Conservation (phyloP, 371 early-diverging fungal genomes). For the Apophysomyces ossiformis region DNA sequence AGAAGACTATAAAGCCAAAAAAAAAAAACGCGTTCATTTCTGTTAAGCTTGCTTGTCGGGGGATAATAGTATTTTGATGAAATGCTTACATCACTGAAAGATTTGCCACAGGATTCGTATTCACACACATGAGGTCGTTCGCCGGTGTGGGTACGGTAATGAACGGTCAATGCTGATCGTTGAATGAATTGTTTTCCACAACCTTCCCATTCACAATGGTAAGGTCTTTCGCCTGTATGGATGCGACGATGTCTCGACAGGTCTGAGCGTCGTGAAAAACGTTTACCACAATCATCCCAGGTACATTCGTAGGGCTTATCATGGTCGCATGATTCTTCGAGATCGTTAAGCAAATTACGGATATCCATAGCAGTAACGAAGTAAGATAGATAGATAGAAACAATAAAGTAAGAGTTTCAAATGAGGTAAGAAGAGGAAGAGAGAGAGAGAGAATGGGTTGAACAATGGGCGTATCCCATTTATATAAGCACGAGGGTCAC, state of each 20-base stretch:
- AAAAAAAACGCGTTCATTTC: conserved; percentile 7
- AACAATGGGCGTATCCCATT: conserved; percentile 20
- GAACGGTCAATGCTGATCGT: conserved; percentile 77
- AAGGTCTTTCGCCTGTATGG: conserved; percentile 72
- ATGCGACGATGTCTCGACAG: conserved; percentile 76
- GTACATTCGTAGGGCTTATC: conserved; percentile 64
- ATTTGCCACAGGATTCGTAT: conserved; percentile 57
- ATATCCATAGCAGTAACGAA: conserved; percentile 42
- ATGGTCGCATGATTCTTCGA: conserved; percentile 17
- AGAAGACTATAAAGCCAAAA: conserved; percentile 31
- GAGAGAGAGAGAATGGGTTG: conserved; percentile 16
- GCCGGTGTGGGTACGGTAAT: conserved; percentile 78
- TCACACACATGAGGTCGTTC: conserved; percentile 78
- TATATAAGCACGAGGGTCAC: conserved; percentile 22
- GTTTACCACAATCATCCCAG: conserved; percentile 70
- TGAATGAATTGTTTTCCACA: conserved; percentile 80
- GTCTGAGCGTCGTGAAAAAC: conserved; percentile 83
- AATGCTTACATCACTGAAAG: conserved; percentile 64
- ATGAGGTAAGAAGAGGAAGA: conserved; percentile 9
- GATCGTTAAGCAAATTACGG: conserved; percentile 48
- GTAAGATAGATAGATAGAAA: background rate
- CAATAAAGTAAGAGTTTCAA: background rate
- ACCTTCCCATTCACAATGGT: conserved; percentile 59
- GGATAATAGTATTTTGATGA: conserved; percentile 5
- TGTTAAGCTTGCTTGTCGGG: background rate